Base-by-base conservation (phyloP, 2,329 filamentous ascomycete species). In the Diplodia corticola region DNA sequence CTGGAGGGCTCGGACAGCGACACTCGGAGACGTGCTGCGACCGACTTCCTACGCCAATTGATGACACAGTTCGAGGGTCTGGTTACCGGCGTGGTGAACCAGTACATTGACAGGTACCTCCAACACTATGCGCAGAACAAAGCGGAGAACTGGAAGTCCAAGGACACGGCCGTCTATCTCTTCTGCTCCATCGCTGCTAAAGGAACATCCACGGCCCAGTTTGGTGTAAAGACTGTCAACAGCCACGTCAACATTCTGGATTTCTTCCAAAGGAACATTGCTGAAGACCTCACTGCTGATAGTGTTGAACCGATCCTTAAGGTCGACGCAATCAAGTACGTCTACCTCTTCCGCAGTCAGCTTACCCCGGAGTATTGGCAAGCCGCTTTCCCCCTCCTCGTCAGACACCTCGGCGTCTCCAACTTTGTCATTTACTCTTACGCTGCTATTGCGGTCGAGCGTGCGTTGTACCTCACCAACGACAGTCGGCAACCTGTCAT, bases 401-500 rank as follows among this genome's bases (percentile, higher is more conserved):
- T 98, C 63, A 92, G 95, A 75, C 96, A 97, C 75, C 83, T 99
- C 70, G 92, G 88, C 68, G 96, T 93, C 2, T 85, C 88, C 24
- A 95, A 97, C 78, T 98, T 97, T 73, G 95, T 98, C 66, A 93
- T 98, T 48, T 97, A 99, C 80, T 97, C 93, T 0, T 99, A 99
- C 75, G 93, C 95, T 13, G 92, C 95, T 10, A 97, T 99, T 74
- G 93, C 94, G 2, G 91, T 98, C n/a, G 95, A 99, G 80, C 87
- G 95, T 66, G 91, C 94, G 1, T 84, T 99, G 22, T 96, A 90
- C 79, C 86, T 99, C 73, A 88, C 89, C 5, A 89, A 95, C 74
- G 88, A 89, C 69, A 82, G 86, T 26, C 89, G 91, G 51, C 86
- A 90, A 71, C 88, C 92, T 46, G 85, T 98, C 70, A 96, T 99